A percentile compares a stretch with the other conserved stretches of the same genome.
Conservation (phyloP, 1,284 basidiomycete species). For the Puccinia horiana region DNA sequence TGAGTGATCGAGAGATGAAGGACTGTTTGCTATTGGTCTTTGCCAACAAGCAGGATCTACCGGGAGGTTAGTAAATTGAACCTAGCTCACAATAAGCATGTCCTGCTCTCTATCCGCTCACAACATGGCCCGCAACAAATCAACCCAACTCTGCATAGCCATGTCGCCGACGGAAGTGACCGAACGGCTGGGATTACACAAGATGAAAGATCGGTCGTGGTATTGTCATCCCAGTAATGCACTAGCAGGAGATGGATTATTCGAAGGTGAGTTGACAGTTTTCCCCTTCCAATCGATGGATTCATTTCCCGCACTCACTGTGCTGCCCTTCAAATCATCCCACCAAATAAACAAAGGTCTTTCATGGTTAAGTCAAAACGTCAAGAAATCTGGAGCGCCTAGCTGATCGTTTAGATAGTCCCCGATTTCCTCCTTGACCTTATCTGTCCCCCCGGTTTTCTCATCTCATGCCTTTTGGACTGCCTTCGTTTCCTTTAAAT, state of each 20-base stretch:
- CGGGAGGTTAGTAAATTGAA: constrained; percentile 71
- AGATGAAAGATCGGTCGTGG: constrained; percentile 96
- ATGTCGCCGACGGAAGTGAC: constrained; percentile 99
- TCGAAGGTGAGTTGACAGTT: neutral
- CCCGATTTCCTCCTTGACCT: neutral
- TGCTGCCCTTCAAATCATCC: no score
- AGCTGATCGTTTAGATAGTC: neutral
- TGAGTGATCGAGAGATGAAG: constrained; percentile 97
- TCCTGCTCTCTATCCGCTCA: constrained; percentile 25
- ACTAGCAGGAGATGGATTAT: constrained; percentile 54
- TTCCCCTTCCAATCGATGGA: neutral
- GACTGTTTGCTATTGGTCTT: constrained; percentile 95
- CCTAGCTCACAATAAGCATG: neutral
- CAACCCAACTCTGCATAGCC: constrained; percentile 63
- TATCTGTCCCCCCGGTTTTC: constrained; percentile 1
- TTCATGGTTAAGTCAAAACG: constrained; percentile 48
- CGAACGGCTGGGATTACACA: constrained; percentile 90
- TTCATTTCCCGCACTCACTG: neutral
- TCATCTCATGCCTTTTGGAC: neutral
- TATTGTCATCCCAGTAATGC: constrained; percentile 79
- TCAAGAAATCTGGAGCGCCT: constrained; percentile 38
- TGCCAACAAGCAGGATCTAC: constrained; percentile 99
- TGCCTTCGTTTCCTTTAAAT: constrained; percentile 3
- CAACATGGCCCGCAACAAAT: neutral
- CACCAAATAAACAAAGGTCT: neutral